These are phyloP conservation scores for Pseudozyma tsukubaensis DNA, from an alignment of 1,284 basidiomycete species.

Conservation along the genomic window DNA sequence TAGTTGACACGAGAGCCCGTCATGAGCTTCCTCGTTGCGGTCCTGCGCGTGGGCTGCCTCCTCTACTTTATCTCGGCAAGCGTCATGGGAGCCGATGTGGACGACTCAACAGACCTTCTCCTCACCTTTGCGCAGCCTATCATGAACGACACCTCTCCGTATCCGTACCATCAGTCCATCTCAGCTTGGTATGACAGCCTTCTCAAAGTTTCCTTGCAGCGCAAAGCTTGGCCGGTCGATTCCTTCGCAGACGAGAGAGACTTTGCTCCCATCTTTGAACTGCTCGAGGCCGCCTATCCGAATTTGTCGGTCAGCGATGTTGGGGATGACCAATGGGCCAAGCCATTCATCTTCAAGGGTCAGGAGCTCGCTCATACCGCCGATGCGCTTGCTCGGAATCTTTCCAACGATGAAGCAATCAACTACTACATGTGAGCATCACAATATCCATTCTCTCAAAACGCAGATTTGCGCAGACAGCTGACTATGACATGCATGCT, in stretches of 20 bases:
- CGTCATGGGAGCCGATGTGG: conserved; percentile 1
- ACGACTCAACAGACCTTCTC: conserved; percentile 27
- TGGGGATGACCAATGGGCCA: conserved; percentile 43
- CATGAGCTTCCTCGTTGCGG: background rate
- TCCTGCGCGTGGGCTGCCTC: conserved; percentile 2
- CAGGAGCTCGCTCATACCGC: conserved; percentile 20
- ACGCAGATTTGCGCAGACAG: background rate
- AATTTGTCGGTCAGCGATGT: conserved; percentile 17
- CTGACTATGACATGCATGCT: background rate
- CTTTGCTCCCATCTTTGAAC: conserved; percentile 31
- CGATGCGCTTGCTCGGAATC: conserved; percentile 1
- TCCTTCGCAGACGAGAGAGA: conserved; percentile 26
- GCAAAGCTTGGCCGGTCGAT: conserved; percentile 41
- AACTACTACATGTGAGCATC: conserved; percentile 32
- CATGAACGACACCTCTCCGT: conserved; percentile 30
- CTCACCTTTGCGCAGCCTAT: conserved; percentile 20
- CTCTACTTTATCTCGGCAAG: background rate
- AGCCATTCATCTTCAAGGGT: conserved; percentile 25
- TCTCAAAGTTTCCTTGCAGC: conserved; percentile 35
- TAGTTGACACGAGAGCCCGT: no score
- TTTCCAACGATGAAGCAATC: conserved; percentile 20
- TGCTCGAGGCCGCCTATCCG: conserved; percentile 19
- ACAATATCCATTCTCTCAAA: no score
- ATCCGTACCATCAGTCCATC: conserved; percentile 35
- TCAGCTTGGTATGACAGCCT: conserved; percentile 36